These are phyloP conservation scores for Populus pruinosa DNA, from an alignment of 345 rosid genomes.

Conservation along the genomic window DNA sequence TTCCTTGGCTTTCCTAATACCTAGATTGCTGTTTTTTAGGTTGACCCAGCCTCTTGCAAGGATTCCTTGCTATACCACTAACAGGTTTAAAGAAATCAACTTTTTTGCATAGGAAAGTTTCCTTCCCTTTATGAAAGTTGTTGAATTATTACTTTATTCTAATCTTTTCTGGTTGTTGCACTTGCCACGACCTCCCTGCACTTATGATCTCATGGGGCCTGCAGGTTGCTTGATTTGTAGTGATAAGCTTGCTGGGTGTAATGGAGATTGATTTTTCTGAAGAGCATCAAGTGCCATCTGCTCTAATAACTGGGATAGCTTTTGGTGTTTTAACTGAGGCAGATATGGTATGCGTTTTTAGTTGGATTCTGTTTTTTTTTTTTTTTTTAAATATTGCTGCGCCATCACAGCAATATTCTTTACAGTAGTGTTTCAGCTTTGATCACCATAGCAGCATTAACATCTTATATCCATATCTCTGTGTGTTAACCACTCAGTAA, in stretches of 20 bases:
- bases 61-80: too few relatives aligned
- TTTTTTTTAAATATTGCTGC: neutral
- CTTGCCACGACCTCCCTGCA: too few relatives aligned
- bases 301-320: constrained; percentile 30
- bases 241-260: constrained; percentile 3
- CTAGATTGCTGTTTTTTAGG: too few relatives aligned
- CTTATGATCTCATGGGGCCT: constrained; percentile 1
- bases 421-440: neutral
- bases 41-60: too few relatives aligned
- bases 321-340: constrained; percentile 42
- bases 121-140: too few relatives aligned
- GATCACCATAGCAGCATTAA: neutral
- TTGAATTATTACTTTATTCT: too few relatives aligned
- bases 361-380: neutral
- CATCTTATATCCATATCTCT: neutral
- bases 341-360: constrained; percentile 33
- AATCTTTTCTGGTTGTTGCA: too few relatives aligned
- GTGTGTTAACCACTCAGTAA: neutral
- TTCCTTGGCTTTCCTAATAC: neutral
- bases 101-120: too few relatives aligned
- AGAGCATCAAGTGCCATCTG: constrained; percentile 43
- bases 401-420: neutral
- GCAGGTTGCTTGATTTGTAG: constrained; percentile 19
- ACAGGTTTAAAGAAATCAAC: too few relatives aligned
- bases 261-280: constrained; percentile 38